phyloP scores from a whole-genome alignment of 1,284 basidiomycete species.

The Rhodotorula mucilaginosa region DNA sequence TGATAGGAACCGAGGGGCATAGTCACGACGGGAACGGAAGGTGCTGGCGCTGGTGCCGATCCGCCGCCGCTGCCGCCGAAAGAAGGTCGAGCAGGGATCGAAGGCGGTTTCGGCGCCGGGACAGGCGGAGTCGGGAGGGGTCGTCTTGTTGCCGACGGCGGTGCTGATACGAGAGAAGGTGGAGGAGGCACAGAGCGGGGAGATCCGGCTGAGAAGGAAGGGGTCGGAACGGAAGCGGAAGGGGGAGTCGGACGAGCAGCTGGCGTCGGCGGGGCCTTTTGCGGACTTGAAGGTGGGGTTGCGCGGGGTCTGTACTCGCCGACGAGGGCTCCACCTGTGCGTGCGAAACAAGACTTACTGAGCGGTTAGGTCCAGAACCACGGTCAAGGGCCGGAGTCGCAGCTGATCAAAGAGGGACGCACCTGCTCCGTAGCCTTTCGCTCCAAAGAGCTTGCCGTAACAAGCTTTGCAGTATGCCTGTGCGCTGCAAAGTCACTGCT shows the following conservation, averaged over 20 bases:
- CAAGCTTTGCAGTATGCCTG: slow-evolving; percentile 37
- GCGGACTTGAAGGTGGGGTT: not conserved
- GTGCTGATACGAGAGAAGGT: too few relatives aligned
- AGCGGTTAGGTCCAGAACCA: not conserved
- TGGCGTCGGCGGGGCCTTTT: not conserved
- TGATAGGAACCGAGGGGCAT: not conserved
- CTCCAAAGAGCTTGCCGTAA: slow-evolving; percentile 22
- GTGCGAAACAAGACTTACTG: not conserved
- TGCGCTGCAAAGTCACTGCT: not conserved
- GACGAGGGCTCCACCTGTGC: slow-evolving; percentile 22
- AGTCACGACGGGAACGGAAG: not conserved
- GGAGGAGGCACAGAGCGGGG: too few relatives aligned
- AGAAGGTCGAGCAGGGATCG: not conserved
- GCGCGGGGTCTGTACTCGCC: slow-evolving; percentile 13
- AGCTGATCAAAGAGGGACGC: not conserved
- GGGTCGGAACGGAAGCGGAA: not conserved
- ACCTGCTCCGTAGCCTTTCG: slow-evolving; percentile 35
- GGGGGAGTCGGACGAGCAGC: not conserved
- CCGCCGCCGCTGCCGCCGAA: not conserved
- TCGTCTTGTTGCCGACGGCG: not conserved
- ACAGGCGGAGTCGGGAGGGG: not conserved
- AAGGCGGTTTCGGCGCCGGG: not conserved
- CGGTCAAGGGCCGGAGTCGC: too few relatives aligned
- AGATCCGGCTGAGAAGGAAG: not conserved
- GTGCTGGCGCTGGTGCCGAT: not conserved